Evolutionary conservation across 805 yeast species (phyloP).

Genomic region (Ogataea thermomethanolica): DNA sequence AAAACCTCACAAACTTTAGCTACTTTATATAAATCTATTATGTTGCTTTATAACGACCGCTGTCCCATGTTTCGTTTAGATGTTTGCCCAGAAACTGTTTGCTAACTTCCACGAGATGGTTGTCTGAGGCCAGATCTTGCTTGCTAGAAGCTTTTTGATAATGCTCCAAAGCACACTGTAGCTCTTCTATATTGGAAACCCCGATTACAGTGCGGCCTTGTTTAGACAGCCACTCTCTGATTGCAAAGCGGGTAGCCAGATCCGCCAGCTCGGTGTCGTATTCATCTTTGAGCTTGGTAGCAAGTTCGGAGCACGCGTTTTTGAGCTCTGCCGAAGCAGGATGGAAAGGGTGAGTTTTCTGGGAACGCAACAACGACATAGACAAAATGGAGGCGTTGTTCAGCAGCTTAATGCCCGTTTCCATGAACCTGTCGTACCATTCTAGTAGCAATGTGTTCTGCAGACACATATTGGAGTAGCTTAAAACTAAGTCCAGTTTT

Average conservation of each 20-base stretch:
- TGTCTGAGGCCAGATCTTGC: conserved; percentile 41
- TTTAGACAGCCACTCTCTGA: conserved; percentile 50
- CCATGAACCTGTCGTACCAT: conserved; percentile 46
- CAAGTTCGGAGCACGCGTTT: conserved; percentile 46
- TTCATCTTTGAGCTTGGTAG: conserved; percentile 34
- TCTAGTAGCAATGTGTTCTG: conserved; percentile 61
- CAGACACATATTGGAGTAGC: conserved; percentile 77
- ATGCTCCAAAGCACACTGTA: conserved; percentile 56
- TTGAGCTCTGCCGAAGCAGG: conserved; percentile 67
- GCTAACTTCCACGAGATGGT: conserved; percentile 39
- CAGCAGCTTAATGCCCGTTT: conserved; percentile 53
- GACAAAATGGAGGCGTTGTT: conserved; percentile 82
- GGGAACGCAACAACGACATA: conserved; percentile 78
- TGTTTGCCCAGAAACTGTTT: conserved; percentile 47
- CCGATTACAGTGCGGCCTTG: conserved; percentile 74
- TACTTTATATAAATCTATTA: conserved; percentile 3
- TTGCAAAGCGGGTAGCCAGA: conserved; percentile 73
- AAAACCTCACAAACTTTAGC: conserved; percentile 22
- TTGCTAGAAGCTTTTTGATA: conserved; percentile 46
- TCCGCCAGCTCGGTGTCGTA: conserved; percentile 70
- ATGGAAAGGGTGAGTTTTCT: conserved; percentile 69
- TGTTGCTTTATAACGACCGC: conserved; percentile 20
- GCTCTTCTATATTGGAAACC: conserved; percentile 60
- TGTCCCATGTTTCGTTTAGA: conserved; percentile 63
- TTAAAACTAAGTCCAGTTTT: conserved; percentile 67